Base-by-base conservation (phyloP, 2,329 filamentous ascomycete species). In the Beauveria varroae region DNA sequence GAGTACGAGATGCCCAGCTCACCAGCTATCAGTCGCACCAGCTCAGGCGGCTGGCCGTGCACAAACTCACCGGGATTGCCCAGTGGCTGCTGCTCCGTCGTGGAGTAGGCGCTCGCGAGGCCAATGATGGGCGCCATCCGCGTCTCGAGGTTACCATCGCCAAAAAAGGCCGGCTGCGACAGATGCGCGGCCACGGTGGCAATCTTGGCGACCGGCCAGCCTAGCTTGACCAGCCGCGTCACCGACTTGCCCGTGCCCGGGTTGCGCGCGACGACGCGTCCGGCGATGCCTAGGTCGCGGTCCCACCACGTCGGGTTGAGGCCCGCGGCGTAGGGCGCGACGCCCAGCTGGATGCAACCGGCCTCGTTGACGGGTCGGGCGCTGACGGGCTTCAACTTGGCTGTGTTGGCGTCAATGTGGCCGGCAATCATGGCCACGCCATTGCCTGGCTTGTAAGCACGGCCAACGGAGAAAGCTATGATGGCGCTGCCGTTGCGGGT, bases 271-370 rank as follows among this genome's bases (percentile, higher is more conserved):
- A 98, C 80, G 3, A 98, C 93, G 51, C 92, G 83, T 41, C 95
- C 95, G 65, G 92, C 95, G 68, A 98, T 89, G 66, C 90, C 88
- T 56, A 99, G 82, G 73, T 99, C 95, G 43, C 95, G 86, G 74
- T 98, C 95, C 93, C 93, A 98, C 95, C 95, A 98, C 1, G 95
- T 98, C 64, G 81, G 80, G 71, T 92, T 93, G 64, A 98, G 77
- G 1, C 81, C 92, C 55, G 93, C 93, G 9, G 92, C 93, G 72
- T 98, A 98, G 0, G 91, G 95, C 2, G 95, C 93, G 59, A 98
- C 91, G 26, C 91, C 93, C 6, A 98, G 83, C 77, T 98, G 91
- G 34, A 90, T 74, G 70, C 91, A 99, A 57, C 95, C 93, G 37
- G 90, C 88, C 72, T 89, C 91, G 68, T 81, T 90, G 20, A 34